phyloP scores from a whole-genome alignment of 495 filamentous ascomycete genomes.

The Aspergillus ellipticus region DNA sequence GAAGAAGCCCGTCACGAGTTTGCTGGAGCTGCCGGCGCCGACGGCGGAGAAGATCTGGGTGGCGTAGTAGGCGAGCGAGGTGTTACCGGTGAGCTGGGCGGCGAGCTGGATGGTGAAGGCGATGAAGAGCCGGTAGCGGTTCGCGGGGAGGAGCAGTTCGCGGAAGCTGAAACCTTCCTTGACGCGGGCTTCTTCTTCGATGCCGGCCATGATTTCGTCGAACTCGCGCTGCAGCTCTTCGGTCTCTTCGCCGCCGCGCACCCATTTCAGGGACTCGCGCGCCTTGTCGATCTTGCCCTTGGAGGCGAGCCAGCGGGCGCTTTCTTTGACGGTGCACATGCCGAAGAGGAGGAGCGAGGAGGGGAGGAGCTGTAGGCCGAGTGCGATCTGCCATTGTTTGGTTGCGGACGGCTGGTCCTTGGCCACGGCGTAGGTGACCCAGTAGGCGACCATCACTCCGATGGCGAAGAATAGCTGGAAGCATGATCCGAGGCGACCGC shows the following conservation, averaged over 20 bases:
- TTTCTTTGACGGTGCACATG: conserved; percentile 45
- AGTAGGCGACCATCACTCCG: conserved; percentile 49
- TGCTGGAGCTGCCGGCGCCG: conserved; percentile 36
- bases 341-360: conserved; percentile 41
- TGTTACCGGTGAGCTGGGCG: conserved; percentile 47
- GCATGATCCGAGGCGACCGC: conserved; percentile 48
- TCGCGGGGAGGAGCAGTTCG: conserved; percentile 39
- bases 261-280: conserved; percentile 42
- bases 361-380: conserved; percentile 47
- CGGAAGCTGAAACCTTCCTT: conserved; percentile 39
- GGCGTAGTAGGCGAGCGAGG: conserved; percentile 47
- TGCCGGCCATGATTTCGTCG: conserved; percentile 39
- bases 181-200: conserved; percentile 42
- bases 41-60: conserved; percentile 47
- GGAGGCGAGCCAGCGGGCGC: conserved; percentile 47
- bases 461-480: conserved; percentile 48
- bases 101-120: conserved; percentile 42
- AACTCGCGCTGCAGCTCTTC: conserved; percentile 42
- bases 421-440: conserved; percentile 45
- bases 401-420: conserved; percentile 28
- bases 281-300: conserved; percentile 41
- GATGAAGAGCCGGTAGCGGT: conserved; percentile 41
- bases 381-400: conserved; percentile 51
- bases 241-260: conserved; percentile 40
- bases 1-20: conserved; percentile 48